phyloP scores from a whole-genome alignment of 768 basidiomycete species.

The Chalciporus chontae region DNA sequence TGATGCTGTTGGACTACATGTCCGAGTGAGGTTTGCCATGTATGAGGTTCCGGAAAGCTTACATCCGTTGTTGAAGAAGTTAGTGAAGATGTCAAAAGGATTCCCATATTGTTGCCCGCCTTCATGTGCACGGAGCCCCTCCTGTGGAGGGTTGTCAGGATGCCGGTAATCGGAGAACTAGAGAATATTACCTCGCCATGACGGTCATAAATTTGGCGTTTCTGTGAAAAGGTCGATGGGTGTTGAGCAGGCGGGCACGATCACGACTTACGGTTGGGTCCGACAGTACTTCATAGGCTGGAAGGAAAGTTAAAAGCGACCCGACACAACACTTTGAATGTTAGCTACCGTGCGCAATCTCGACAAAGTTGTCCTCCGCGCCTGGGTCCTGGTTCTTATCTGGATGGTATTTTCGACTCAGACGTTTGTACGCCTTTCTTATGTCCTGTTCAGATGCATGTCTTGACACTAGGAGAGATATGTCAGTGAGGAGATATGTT shows the following conservation, averaged over 20 bases:
- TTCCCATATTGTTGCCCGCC: constrained; percentile 79
- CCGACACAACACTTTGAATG: background rate
- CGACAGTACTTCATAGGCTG: constrained; percentile 94
- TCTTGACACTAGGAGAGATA: constrained; percentile 47
- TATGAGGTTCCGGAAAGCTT: constrained; percentile 26
- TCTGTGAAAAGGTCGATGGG: constrained; percentile 42
- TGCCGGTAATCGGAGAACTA: background rate
- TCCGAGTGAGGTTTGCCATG: background rate
- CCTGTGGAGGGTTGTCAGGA: constrained; percentile 40
- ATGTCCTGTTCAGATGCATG: constrained; percentile 88
- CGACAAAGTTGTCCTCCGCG: constrained; percentile 84
- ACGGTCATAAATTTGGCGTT: constrained; percentile 90
- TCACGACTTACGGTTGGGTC: constrained; percentile 60
- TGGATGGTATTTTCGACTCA: constrained; percentile 87
- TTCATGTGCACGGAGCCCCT: constrained; percentile 90
- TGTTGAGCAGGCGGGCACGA: background rate
- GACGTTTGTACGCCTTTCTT: constrained; percentile 85
- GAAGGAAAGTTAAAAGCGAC: constrained; percentile 2
- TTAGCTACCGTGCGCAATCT: constrained; percentile 79
- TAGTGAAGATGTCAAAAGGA: constrained; percentile 92
- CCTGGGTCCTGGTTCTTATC: constrained; percentile 90
- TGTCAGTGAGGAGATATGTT: constrained; percentile 22
- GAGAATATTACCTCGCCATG: constrained; percentile 70
- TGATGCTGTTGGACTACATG: constrained; percentile 21
- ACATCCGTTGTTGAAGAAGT: constrained; percentile 87